Evolutionary conservation across 768 basidiomycete genomes (phyloP), one percentile per base, ranked within the genome.

Genomic region (Tubosaeta sp.): DNA sequence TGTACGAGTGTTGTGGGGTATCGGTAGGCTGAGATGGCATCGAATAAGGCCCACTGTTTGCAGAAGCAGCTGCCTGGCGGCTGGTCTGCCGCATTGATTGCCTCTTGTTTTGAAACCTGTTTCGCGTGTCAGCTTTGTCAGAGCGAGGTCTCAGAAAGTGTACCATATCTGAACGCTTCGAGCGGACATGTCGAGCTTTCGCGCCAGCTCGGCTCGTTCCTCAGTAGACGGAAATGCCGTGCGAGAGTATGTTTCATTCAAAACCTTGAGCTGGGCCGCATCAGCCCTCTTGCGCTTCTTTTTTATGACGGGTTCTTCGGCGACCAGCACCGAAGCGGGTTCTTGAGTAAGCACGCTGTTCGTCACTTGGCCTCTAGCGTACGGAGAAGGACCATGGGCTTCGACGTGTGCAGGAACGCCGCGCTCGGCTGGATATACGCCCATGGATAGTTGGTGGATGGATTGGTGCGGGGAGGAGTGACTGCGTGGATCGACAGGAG

Each of bases 151-250:
- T 45, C 44, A 43, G 36, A 44, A 19, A 46, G 59, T 74, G 59
- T 65, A 90, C 90, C 90, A 92, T 50, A 92, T 91, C 66, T 92
- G 90, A 51, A 92, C 90, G 57, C 86, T 89, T 55, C 90, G 73
- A 35, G 90, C 80, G 42, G 86, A 83, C 90, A 92, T 91, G 57
- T 87, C 87, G 54, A 91, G 73, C 58, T 80, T 74, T 56, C 83
- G 87, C 13, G 90, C 89, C 44, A 91, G 70, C 29, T 81, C 81
- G 32, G 79, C 75, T n/a, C 90, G 82, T 66, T 92, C 90, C 66
- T 90, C 89, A 10, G 90, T 92, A 13, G 90, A 89, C 19, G 90
- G 90, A 60, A 92, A 92, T 16, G 90, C 88, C 3, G 90, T 92
- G 52, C 89, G 80, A 55, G 73, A 75, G 65, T 90, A 92, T 0